These are phyloP conservation scores for Populus ilicifolia DNA, from an alignment of 345 rosid genomes.

Conservation along the genomic window DNA sequence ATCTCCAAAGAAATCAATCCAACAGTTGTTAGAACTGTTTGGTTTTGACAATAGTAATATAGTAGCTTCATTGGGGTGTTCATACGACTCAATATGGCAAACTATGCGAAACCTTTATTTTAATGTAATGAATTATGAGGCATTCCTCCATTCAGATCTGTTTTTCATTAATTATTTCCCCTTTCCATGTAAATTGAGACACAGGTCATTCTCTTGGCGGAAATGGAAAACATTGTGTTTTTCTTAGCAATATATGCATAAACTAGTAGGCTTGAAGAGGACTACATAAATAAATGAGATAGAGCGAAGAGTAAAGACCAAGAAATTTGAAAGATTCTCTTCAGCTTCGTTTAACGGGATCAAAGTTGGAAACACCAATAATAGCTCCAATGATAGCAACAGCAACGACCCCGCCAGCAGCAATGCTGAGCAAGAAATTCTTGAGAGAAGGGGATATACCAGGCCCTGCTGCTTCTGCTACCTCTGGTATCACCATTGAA, in stretches of 20 bases:
- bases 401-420: slow-evolving; percentile 38
- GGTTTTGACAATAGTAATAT: slow-evolving; percentile 2
- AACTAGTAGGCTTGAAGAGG: background rate
- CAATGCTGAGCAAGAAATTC: slow-evolving; percentile 48
- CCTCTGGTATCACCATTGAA: slow-evolving; percentile 24
- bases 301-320: background rate
- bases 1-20: slow-evolving; percentile 16
- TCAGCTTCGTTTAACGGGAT: slow-evolving; percentile 39
- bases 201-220: background rate
- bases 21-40: slow-evolving; percentile 15
- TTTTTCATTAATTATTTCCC: background rate
- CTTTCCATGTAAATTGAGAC: background rate
- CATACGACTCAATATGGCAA: slow-evolving; percentile 16
- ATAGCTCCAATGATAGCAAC: slow-evolving; percentile 31
- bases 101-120: slow-evolving; percentile 16
- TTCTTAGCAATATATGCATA: background rate
- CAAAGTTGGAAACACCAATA: slow-evolving; percentile 39
- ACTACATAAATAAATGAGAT: background rate
- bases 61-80: slow-evolving; percentile 22
- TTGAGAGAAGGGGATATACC: slow-evolving; percentile 34
- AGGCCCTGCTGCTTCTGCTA: slow-evolving; percentile 25
- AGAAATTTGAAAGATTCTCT: background rate
- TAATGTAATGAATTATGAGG: slow-evolving; percentile 22
- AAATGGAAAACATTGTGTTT: background rate
- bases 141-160: slow-evolving; percentile 29